Percentiles rank a stretch among this genome's conserved stretches.
Conservation (phyloP, 139 green algal species). For the Closterium sp. region DNA sequence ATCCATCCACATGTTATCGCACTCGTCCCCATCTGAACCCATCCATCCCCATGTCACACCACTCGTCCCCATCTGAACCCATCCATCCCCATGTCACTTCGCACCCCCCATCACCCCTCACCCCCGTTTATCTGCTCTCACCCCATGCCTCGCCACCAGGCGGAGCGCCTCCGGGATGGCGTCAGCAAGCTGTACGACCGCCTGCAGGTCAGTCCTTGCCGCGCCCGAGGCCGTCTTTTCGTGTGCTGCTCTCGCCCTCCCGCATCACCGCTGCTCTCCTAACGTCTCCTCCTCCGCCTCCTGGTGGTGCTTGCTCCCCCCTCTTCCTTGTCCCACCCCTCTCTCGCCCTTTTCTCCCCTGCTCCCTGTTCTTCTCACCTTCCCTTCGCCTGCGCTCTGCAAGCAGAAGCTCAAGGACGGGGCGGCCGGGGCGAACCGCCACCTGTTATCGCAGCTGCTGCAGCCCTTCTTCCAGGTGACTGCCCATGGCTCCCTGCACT, state of each 20-base stretch:
- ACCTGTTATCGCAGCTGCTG: conserved; percentile 29
- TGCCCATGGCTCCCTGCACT: neutral
- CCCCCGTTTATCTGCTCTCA: too few relatives aligned
- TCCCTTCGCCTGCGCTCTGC: neutral
- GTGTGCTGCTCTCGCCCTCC: neutral
- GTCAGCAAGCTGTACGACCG: conserved; percentile 24
- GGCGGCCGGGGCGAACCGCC: conserved; percentile 7
- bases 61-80: too few relatives aligned
- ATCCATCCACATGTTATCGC: too few relatives aligned
- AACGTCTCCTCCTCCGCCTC: too few relatives aligned
- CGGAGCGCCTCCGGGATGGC: conserved; percentile 21
- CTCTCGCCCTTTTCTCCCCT: neutral
- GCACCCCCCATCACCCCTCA: neutral
- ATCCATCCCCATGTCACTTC: too few relatives aligned
- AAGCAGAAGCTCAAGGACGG: conserved; percentile 12
- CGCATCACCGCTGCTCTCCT: too few relatives aligned
- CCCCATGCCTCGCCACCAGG: neutral
- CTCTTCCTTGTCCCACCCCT: neutral
- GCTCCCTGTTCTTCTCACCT: neutral
- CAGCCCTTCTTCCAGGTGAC: conserved; percentile 38
- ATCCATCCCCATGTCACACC: too few relatives aligned
- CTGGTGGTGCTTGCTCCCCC: neutral
- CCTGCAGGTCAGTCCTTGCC: conserved; percentile 6
- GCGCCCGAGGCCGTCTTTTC: neutral
- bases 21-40: too few relatives aligned